Evolutionary conservation across 2,329 filamentous ascomycete species (phyloP), one percentile per base, ranked within the genome.

Genomic region (Dothistroma pini): DNA sequence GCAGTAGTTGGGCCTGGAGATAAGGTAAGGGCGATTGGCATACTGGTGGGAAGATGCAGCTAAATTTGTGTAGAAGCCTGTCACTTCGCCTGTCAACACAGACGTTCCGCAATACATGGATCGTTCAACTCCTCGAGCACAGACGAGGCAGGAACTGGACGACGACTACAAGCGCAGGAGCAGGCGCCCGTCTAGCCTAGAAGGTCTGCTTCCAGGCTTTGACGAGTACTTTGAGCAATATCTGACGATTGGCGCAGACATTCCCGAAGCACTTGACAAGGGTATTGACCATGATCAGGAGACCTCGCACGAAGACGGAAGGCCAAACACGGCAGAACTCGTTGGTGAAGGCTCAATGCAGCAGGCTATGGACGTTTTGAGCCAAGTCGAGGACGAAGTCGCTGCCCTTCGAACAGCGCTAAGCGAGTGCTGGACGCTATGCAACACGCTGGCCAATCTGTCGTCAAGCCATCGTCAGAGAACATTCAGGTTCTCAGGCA

Each of bases 381-480:
- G 61, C 82, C 70, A 81, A 82, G 80, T 83, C n/a, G 80, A 85
- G 58, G 80, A 81, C 55, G 88, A 91, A 69, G 79, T 90, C 25
- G 79, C 77, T 29, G 88, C 89, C 8, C 79, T 96, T n/a, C 86
- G 85, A 63, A 86, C 85, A 32, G 91, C 92, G 2, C 80, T 97
- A 16, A 86, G 89, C 63, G 91, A 96, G 77, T 96, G 92, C 75
- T 97, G 93, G 93, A 96, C 89, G 0, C 79, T 97, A 14, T 97
- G 93, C 78, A 97, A 96, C 72, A 96, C 92, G 0, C 79, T 97
- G 34, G 91, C 91, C 22, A 90, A 85, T 65, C 81, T 96, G 19
- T 96, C 91, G 74, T 93, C 90, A 19, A 89, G 89, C 65, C 90
- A 96, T 71, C 86, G 91, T 31, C 85, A 91, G 68, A 84, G 90